Evolutionary conservation across 306 rosid species (phyloP).

Genomic region (Sicyos edulis): DNA sequence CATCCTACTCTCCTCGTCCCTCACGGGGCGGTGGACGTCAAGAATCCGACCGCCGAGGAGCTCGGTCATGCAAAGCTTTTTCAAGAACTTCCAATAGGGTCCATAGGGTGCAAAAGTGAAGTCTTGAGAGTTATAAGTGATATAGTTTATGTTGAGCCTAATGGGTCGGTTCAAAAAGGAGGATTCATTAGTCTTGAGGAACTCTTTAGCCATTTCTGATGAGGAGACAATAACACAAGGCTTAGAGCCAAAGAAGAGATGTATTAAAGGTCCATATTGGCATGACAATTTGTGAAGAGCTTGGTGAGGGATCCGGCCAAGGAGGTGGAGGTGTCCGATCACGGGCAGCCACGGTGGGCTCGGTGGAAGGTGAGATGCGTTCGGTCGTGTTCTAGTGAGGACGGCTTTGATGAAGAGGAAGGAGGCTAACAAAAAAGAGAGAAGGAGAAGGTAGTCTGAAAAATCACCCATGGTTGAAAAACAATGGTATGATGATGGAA

Average conservation of each 20-base stretch:
- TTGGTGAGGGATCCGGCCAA: slow-evolving; percentile 35
- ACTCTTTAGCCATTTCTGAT: slow-evolving; percentile 35
- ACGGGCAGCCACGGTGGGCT: slow-evolving; percentile 30
- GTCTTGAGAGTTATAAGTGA: slow-evolving; percentile 31
- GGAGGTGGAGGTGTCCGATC: slow-evolving; percentile 39
- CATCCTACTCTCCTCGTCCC: slow-evolving; percentile 39
- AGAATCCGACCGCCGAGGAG: slow-evolving; percentile 46
- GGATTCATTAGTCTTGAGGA: slow-evolving; percentile 30
- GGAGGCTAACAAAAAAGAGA: slow-evolving; percentile 28
- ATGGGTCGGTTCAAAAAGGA: slow-evolving; percentile 30
- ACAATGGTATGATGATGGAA: neutral
- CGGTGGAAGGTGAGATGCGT: slow-evolving; percentile 28
- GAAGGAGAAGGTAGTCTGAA: slow-evolving; percentile 20
- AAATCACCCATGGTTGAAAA: slow-evolving; percentile 30
- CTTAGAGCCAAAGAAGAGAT: slow-evolving; percentile 32
- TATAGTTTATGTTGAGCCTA: slow-evolving; percentile 22
- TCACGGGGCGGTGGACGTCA: slow-evolving; percentile 26
- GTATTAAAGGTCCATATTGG: slow-evolving; percentile 29
- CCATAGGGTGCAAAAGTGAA: slow-evolving; percentile 38
- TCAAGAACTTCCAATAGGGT: slow-evolving; percentile 49
- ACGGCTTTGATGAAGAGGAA: slow-evolving; percentile 26
- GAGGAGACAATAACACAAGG: slow-evolving; percentile 33
- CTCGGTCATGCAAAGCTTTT: slow-evolving; percentile 44
- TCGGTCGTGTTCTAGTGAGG: slow-evolving; percentile 17
- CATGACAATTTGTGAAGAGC: slow-evolving; percentile 32